phyloP scores from a whole-genome alignment of 2,329 filamentous ascomycete species.

The Periconia sp. region DNA sequence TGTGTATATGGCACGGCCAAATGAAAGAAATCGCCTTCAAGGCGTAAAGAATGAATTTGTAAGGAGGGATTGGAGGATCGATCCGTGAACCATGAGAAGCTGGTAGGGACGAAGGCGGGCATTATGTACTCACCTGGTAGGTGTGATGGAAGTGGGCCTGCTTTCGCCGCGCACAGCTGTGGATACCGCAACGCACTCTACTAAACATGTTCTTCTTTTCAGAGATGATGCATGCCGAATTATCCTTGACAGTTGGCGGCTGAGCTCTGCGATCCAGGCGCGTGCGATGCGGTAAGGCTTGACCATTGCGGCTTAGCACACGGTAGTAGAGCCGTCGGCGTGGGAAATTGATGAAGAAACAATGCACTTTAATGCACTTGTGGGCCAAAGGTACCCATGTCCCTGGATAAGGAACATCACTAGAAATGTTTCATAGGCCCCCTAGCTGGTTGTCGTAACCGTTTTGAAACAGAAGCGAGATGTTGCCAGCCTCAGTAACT shows the following conservation, averaged over 20 bases:
- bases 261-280: background rate
- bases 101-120: background rate
- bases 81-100: background rate
- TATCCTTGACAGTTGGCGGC: background rate
- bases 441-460: slow-evolving; percentile 16
- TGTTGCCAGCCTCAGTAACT: background rate
- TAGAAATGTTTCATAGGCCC: slow-evolving; percentile 11
- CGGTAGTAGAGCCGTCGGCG: slow-evolving; percentile 13
- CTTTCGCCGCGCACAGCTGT: background rate
- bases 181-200: background rate
- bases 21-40: slow-evolving; percentile 36
- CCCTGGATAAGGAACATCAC: slow-evolving; percentile 8
- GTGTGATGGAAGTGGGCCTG: background rate
- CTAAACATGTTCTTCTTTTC: background rate
- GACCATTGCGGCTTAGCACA: background rate
- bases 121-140: background rate
- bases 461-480: slow-evolving; percentile 26
- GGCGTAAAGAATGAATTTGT: slow-evolving; percentile 24
- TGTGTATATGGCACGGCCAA: slow-evolving; percentile 28
- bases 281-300: background rate
- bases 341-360: slow-evolving; percentile 27
- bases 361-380: slow-evolving; percentile 13
- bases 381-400: slow-evolving; percentile 2
- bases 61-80: slow-evolving; percentile 2
- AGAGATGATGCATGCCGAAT: background rate